These are phyloP conservation scores for Ophiostoma angusticollis DNA, from an alignment of 2,329 filamentous ascomycete species.

Conservation along the genomic window DNA sequence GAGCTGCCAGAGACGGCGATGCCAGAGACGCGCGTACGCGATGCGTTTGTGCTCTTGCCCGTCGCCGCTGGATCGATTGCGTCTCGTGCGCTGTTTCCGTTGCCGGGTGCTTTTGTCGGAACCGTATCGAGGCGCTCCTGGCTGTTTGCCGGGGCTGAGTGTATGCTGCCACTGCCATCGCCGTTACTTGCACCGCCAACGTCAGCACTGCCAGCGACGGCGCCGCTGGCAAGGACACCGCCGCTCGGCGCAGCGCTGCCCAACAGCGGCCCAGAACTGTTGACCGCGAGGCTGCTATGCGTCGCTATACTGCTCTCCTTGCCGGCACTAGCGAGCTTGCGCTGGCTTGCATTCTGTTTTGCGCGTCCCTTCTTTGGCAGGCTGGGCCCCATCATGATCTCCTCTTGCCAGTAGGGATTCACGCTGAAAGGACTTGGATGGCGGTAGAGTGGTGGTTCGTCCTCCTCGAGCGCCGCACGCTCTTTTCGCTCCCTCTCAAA, in stretches of 20 bases:
- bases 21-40: too few species aligned
- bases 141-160: not conserved
- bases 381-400: slow-evolving; percentile 70
- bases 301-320: slow-evolving; percentile 36
- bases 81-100: too few species aligned
- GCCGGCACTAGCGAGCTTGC: slow-evolving; percentile 45
- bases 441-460: slow-evolving; percentile 61
- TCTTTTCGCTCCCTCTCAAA: slow-evolving; percentile 55
- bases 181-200: not conserved
- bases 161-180: not conserved
- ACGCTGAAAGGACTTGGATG: slow-evolving; percentile 76
- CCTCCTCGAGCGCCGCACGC: slow-evolving; percentile 49
- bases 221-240: slow-evolving; percentile 11
- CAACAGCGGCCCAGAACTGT: too few species aligned
- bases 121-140: too few species aligned
- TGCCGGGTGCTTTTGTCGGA: too few species aligned
- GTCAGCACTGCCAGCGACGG: not conserved
- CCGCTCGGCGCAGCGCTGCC: slow-evolving; percentile 19
- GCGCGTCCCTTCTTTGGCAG: slow-evolving; percentile 48
- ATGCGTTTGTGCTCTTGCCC: slow-evolving; percentile 6
- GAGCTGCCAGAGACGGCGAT: too few species aligned
- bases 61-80: not conserved
- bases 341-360: slow-evolving; percentile 46
- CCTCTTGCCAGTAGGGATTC: slow-evolving; percentile 79
- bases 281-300: slow-evolving; percentile 26